Evolutionary conservation across 192 early-diverging fungal genomes (phyloP).

Genomic region (Spinellus fusiger): DNA sequence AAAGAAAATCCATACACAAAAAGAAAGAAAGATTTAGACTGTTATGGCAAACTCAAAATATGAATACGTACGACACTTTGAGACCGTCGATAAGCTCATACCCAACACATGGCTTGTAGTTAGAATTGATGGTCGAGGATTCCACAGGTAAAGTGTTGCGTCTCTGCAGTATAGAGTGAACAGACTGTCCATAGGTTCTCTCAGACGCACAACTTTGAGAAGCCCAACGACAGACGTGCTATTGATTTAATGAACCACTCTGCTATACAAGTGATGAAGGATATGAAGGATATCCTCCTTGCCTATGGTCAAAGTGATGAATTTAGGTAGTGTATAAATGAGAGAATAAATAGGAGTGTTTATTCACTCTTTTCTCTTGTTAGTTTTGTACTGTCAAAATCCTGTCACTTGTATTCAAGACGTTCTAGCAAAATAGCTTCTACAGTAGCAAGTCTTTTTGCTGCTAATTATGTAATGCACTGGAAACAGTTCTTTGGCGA

Average conservation of each 20-base stretch:
- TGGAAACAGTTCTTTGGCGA: slow-evolving; percentile 75
- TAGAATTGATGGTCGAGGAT: slow-evolving; percentile 88
- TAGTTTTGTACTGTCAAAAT: slow-evolving; percentile 68
- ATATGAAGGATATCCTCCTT: slow-evolving; percentile 71
- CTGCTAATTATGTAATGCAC: slow-evolving; percentile 75
- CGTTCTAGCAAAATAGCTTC: slow-evolving; percentile 78
- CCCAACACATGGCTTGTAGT: slow-evolving; percentile 88
- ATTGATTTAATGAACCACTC: slow-evolving; percentile 80
- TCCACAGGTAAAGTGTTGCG: slow-evolving; percentile 52
- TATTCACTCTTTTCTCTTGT: neutral
- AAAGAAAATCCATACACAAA: no score
- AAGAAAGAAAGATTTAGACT: no score
- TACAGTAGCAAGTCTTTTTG: slow-evolving; percentile 79
- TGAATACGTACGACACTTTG: slow-evolving; percentile 89
- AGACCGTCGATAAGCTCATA: slow-evolving; percentile 67
- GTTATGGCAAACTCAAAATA: slow-evolving; percentile 92
- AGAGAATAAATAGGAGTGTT: neutral
- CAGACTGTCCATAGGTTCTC: slow-evolving; percentile 60
- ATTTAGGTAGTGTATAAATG: slow-evolving; percentile 48
- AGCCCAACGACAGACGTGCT: slow-evolving; percentile 74
- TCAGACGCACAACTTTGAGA: slow-evolving; percentile 60
- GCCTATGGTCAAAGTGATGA: slow-evolving; percentile 96
- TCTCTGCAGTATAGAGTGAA: neutral
- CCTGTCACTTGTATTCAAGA: slow-evolving; percentile 62
- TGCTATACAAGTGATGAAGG: slow-evolving; percentile 74